Evolutionary conservation across 345 rosid genomes (phyloP), one percentile per base, ranked within the genome.

Genomic region (Salix koriyanagi): DNA sequence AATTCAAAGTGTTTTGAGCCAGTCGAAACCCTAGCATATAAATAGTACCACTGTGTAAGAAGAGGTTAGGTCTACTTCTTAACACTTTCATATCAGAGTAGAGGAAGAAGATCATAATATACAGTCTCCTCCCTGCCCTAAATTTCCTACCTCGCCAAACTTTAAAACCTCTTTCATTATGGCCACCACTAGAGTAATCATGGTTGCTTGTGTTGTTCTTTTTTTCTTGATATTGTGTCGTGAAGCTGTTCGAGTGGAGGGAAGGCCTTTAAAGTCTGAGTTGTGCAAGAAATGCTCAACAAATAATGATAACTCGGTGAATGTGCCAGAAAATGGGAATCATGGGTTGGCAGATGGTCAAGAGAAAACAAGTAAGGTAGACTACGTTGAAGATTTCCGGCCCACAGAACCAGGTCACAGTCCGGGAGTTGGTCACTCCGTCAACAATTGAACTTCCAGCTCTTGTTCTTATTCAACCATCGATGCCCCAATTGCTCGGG

Each of bases 401-500:
- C 85, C 86, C 28, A 86, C 89, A 1, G 18, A 60, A 54, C 89
- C 85, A 1, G 89, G 86, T 12, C 89, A 86, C 69, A 86, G 89
- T 50, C 87, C 89, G 0, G 89, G 89, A 2, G 84, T 84, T 32
- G 89, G 89, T 13, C 85, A 86, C 73, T 79, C 83, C 76, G 77
- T 81, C 67, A 77, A 86, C 26, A 86, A 79, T 14, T 83, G 52
- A 72, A 44, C 30, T 52, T 9, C 10, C 34, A 13, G 16, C 23
- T 58, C 30, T 14, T 48, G 34, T 28, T 42, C 39, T 7, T 30
- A 14, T 6, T 25, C 4, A 7, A 3, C 50, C 16, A 44, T 2
- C 16, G 16, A 13, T 44, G 50, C 5, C 48, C 4, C 16, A 42
- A 1, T 48, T 48, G 52, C 52, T 48, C 5, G 52, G 52, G 52